A percentile compares a stretch with the other conserved stretches of the same genome.
Conservation (phyloP, 768 basidiomycete genomes). For the Termitomyces sp. region DNA sequence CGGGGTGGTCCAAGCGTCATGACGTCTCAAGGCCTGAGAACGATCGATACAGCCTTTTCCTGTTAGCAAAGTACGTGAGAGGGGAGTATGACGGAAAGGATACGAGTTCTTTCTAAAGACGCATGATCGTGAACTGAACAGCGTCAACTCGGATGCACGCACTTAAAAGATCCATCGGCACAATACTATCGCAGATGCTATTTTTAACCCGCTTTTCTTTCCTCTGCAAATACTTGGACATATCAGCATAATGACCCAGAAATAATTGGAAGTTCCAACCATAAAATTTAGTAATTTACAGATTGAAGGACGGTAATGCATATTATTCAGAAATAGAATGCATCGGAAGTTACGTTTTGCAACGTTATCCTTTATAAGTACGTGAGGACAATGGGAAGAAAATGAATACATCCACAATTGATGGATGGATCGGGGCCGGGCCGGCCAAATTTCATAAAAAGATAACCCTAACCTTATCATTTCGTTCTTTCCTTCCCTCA, state of each 20-base stretch:
- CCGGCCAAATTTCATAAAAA: neutral
- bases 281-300: neutral
- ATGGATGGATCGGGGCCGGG: neutral
- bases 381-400: neutral
- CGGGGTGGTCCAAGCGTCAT: slow-evolving; percentile 3
- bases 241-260: neutral
- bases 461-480: slow-evolving; percentile 11
- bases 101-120: neutral
- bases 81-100: slow-evolving; percentile 5
- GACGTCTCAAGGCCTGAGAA: slow-evolving; percentile 3
- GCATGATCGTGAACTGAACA: neutral
- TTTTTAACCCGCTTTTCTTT: neutral
- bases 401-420: neutral
- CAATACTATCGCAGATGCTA: neutral
- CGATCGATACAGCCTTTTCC: slow-evolving; percentile 4
- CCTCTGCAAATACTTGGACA: neutral
- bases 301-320: neutral
- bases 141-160: neutral
- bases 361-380: too few species aligned
- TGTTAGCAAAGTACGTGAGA: slow-evolving; percentile 4
- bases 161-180: neutral
- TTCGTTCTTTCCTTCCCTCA: neutral
- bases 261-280: neutral
- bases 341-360: neutral
- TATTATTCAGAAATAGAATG: neutral